Conservation (phyloP, 257 asterid species). For the Voacanga thouarsii region DNA sequence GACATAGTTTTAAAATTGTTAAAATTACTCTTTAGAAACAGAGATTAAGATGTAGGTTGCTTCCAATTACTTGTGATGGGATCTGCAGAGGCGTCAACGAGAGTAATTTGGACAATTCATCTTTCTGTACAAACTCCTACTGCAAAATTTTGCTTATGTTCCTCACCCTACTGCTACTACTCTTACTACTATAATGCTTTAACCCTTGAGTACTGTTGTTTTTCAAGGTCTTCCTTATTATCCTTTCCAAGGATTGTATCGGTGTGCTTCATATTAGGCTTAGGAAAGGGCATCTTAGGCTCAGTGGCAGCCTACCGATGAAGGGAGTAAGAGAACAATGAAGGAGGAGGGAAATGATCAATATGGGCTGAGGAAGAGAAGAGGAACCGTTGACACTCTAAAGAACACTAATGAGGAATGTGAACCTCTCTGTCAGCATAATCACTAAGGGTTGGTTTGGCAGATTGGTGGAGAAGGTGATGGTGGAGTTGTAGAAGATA, state of each 20-base stretch:
- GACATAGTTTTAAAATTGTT: too few relatives aligned
- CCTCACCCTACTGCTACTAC: constrained; percentile 34
- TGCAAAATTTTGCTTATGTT: constrained; percentile 38
- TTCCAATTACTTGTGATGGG: constrained; percentile 11
- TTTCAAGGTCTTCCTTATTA: constrained; percentile 58
- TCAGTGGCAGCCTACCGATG: constrained; percentile 76
- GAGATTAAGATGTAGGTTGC: constrained; percentile 42
- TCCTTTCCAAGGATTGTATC: constrained; percentile 75
- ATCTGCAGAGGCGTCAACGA: constrained; percentile 25
- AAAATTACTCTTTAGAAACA: constrained; percentile 34
- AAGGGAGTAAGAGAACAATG: constrained; percentile 61
- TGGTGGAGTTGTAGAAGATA: too few relatives aligned
- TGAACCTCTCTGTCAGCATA: constrained; percentile 78
- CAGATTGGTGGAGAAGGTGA: too few relatives aligned
- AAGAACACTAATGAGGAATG: constrained; percentile 29
- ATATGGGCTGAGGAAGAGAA: constrained; percentile 44
- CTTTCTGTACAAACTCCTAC: constrained; percentile 31
- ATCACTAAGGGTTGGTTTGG: constrained; percentile 36
- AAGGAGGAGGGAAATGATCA: constrained; percentile 70
- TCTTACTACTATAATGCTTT: constrained; percentile 41
- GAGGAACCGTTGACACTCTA: constrained; percentile 19
- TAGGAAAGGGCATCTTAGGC: constrained; percentile 71
- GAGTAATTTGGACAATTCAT: constrained; percentile 36
- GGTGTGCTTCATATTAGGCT: constrained; percentile 36
- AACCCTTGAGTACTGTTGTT: constrained; percentile 47